These are phyloP conservation scores for Chlorella sorokiniana DNA, from an alignment of 139 green algal genomes.

Conservation along the genomic window DNA sequence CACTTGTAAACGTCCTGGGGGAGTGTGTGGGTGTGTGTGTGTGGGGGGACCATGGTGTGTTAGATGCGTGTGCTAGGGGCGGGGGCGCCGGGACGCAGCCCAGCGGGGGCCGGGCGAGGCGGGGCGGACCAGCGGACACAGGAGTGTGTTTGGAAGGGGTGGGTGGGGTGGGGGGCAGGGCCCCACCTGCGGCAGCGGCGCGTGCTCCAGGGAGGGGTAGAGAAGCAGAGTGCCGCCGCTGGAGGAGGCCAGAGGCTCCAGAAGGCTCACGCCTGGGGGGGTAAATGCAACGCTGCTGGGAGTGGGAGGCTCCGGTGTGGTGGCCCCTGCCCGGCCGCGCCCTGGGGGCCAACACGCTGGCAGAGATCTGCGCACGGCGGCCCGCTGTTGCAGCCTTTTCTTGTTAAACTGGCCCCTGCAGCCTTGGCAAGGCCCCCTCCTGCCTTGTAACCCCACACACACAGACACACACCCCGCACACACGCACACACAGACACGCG, in stretches of 20 bases:
- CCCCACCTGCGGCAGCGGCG: slow-evolving; percentile 66
- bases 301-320: not conserved
- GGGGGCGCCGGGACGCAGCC: no score
- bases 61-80: no score
- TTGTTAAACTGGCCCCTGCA: no score
- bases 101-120: no score
- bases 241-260: slow-evolving; percentile 60
- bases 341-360: no score
- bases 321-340: no score
- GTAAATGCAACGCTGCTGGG: not conserved
- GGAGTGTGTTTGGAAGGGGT: no score
- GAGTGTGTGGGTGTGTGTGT: not conserved
- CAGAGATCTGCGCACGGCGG: no score
- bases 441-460: not conserved
- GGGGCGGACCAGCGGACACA: no score
- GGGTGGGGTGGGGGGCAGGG: no score
- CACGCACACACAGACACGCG: not conserved
- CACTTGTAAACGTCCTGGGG: slow-evolving; percentile 87
- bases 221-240: slow-evolving; percentile 80
- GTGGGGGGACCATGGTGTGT: not conserved
- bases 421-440: no score
- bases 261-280: slow-evolving; percentile 47
- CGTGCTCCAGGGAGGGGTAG: slow-evolving; percentile 59
- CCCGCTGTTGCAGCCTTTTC: no score
- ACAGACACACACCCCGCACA: slow-evolving; percentile 31